These are phyloP conservation scores for Lactarius quietus DNA, from an alignment of 768 basidiomycete species.

Conservation along the genomic window DNA sequence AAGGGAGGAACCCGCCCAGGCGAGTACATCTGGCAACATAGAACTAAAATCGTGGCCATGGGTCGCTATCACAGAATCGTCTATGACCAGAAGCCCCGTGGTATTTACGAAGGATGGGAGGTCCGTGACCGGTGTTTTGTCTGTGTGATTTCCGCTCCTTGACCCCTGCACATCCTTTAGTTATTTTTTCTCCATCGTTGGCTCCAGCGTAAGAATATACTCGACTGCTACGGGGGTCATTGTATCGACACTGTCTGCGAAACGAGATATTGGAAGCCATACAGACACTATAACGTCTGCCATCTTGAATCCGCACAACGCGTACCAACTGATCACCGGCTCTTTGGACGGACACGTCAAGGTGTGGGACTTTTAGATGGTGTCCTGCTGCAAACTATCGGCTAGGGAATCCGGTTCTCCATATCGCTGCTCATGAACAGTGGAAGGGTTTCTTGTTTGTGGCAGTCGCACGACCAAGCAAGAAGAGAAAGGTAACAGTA, in stretches of 20 bases:
- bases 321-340: slow-evolving; percentile 84
- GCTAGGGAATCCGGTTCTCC: slow-evolving; percentile 66
- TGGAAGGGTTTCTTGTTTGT: slow-evolving; percentile 71
- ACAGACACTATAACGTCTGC: slow-evolving; percentile 65
- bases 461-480: slow-evolving; percentile 50
- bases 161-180: slow-evolving; percentile 39
- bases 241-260: slow-evolving; percentile 75
- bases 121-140: slow-evolving; percentile 40
- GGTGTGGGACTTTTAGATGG: slow-evolving; percentile 95
- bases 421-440: slow-evolving; percentile 65
- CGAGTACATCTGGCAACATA: slow-evolving; percentile 24
- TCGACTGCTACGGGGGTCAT: slow-evolving; percentile 74
- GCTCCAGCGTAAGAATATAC: slow-evolving; percentile 80
- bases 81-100: slow-evolving; percentile 60
- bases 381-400: slow-evolving; percentile 68
- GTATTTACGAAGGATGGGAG: slow-evolving; percentile 87
- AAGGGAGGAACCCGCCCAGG: slow-evolving; percentile 24
- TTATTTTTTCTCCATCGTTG: slow-evolving; percentile 86
- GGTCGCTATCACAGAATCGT: slow-evolving; percentile 67
- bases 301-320: slow-evolving; percentile 77
- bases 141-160: neutral
- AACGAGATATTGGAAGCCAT: slow-evolving; percentile 37
- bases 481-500: slow-evolving; percentile 39
- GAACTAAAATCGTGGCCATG: slow-evolving; percentile 51
- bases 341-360: slow-evolving; percentile 80